These are phyloP conservation scores for Fusarium haematococcum DNA, from an alignment of 2,329 filamentous ascomycete genomes.

Conservation along the genomic window DNA sequence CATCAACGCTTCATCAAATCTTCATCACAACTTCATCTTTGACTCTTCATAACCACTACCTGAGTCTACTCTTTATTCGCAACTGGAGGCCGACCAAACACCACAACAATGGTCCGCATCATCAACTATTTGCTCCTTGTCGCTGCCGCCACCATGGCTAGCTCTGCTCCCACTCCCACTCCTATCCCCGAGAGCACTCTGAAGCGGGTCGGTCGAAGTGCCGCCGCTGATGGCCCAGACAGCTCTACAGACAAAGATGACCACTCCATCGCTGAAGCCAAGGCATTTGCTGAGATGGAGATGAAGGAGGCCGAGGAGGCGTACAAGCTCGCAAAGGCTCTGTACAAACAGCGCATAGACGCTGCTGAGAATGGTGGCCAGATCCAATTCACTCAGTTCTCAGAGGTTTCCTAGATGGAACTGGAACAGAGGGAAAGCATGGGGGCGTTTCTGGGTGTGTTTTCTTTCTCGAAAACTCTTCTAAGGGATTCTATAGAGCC, in stretches of 20 bases:
- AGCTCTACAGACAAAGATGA: neutral
- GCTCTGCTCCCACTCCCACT: neutral
- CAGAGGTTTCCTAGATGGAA: neutral
- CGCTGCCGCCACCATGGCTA: neutral
- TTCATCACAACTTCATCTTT: neutral
- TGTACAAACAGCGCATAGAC: neutral
- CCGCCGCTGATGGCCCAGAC: neutral
- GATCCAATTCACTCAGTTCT: neutral
- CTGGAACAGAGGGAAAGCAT: neutral
- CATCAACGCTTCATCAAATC: neutral
- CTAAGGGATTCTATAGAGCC: neutral
- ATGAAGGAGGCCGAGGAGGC: neutral
- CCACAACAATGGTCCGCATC: neutral
- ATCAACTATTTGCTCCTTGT: neutral
- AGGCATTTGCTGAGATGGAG: neutral
- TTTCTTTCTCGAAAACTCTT: neutral
- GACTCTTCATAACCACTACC: neutral
- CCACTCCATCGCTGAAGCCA: neutral
- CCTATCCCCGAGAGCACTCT: neutral
- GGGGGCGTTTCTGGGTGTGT: neutral
- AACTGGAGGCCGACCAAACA: neutral
- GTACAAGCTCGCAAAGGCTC: neutral
- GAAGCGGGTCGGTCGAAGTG: neutral
- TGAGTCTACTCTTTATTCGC: neutral
- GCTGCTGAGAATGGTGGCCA: neutral